Base-by-base conservation (phyloP, 1,139 yeast genomes). In the Schwanniomyces etchellsii region DNA sequence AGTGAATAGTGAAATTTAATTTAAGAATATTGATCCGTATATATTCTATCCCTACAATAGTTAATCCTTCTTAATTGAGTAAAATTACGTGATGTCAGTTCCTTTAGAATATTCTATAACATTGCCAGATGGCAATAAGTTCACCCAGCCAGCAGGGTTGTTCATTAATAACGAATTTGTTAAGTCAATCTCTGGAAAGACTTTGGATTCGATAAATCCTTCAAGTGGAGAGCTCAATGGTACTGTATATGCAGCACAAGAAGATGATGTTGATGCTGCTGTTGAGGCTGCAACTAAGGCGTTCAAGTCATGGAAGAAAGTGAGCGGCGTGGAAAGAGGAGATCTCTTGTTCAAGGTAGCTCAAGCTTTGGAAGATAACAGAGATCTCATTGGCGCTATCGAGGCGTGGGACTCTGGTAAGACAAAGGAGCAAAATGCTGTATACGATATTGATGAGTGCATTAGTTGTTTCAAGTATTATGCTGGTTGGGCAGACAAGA, bases 371-470 rank as follows among this genome's bases (percentile, higher is more conserved):
- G 80, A 75, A 39, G 56, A 69, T 42, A 64, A 80, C 38, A 57
- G 67, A 32, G 85, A 80, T 27, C 50, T 73, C 27, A 47, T 82
- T 33, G 74, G 81, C 14, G 62, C 81, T 22, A 72, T 83, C 44
- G 94, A 83, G 61, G 77, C 91, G 15, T 69, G 84, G 70, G 93
- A 83, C 52, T 80, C 84, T 37, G 94, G 94, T 52, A 83, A 83
- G 60, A 76, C 86, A 31, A 64, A 76, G 45, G 66, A 67, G 30
- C 48, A 47, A 33, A 67, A 67, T 42, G 71, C 73, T 5, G 50
- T 53, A 17, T 69, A 65, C 50, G 95, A 84, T 50, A 64, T 83
- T 31, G 74, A 60, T 25, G 76, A 77, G 47, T 66, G 79, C 39
- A 64, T 74, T 45, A 64, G 60, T 37, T 73, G 72, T 40, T 64